Conservation (phyloP, 495 filamentous ascomycete genomes). For the Daldinia concentrica region DNA sequence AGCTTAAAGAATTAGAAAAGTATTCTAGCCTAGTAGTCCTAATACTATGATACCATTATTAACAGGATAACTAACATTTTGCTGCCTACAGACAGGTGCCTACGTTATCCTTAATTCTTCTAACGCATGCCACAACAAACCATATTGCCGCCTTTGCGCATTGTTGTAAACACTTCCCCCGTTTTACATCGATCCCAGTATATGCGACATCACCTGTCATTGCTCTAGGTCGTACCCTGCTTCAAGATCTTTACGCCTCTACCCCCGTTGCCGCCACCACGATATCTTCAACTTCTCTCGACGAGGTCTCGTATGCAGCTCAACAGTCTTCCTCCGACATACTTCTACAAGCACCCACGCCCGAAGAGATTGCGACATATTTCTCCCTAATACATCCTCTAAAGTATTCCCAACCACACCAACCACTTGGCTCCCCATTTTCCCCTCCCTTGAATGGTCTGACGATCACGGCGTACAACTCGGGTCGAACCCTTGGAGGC, state of each 20-base stretch:
- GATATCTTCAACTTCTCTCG: constrained; percentile 72
- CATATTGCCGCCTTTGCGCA: constrained; percentile 95
- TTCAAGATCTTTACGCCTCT: constrained; percentile 93
- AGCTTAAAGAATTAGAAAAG: constrained; percentile 89
- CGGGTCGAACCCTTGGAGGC: constrained; percentile 93
- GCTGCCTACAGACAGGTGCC: constrained; percentile 73
- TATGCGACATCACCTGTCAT: constrained; percentile 96
- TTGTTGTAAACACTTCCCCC: constrained; percentile 94
- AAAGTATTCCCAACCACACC: constrained; percentile 96
- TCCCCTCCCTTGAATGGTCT: constrained; percentile 91
- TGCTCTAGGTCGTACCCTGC: constrained; percentile 85
- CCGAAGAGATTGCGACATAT: constrained; percentile 89
- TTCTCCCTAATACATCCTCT: constrained; percentile 92
- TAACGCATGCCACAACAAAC: constrained; percentile 89
- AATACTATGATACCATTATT: neutral
- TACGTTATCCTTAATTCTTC: constrained; percentile 90
- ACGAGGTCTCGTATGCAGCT: constrained; percentile 69
- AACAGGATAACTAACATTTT: constrained; percentile 19
- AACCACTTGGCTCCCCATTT: constrained; percentile 83
- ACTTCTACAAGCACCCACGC: constrained; percentile 79
- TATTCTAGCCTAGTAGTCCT: constrained; percentile 53
- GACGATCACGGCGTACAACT: constrained; percentile 95
- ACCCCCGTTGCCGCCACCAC: constrained; percentile 85
- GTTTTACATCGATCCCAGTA: constrained; percentile 91
- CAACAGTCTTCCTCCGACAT: constrained; percentile 66